Base-by-base conservation (phyloP, 305 asterid species). In the Fraxinus ornus region DNA sequence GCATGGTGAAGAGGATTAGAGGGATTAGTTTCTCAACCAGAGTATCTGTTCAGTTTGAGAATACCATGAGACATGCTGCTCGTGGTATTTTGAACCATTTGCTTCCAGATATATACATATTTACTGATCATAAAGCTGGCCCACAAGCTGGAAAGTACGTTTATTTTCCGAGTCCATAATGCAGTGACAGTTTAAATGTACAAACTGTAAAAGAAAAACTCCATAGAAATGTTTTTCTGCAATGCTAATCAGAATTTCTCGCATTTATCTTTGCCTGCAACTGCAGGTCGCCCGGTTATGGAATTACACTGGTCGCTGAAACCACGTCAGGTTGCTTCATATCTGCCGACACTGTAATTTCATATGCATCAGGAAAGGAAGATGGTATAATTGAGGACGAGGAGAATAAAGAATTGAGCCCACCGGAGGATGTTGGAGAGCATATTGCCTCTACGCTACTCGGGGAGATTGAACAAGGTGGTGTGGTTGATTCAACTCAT, bases 401-500 rank as follows among this genome's bases (percentile, higher is more conserved):
- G 0, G 92, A 88, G 80, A 86, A 89, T 87, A 87, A 86, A 86
- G 90, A 88, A 49, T 83, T 91, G 82, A 89, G 84, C 78, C 94
- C 93, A 41, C 94, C 99, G 0, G 97, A 79, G 44, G 97, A 91
- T 35, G 78, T 90, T n/a, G 98, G 98, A 62, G 93, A 86, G 89
- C 86, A 91, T 82, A 86, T 91, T 62, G 98, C 98, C 55, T 86
- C 90, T 17, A 78, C 81, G n/a, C 87, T 96, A 62, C 87, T 96
- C 33, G 84, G 82, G 52, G 97, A 94, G 92, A 91, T 96, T 81
- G 93, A 94, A 83, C 95, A 94, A 84, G 98, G 98, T 8, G 99
- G 98, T 24, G 97, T 96, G 7, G 97, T 96, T 49, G 99, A 94
- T 91, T 94, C 99, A n/a, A 92, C 94, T 79, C 99, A 96, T 84